Percentiles rank a stretch among this genome's conserved stretches.
These are phyloP conservation scores for Inonotus obliquus DNA, from an alignment of 1,284 basidiomycete genomes.

Conservation along the genomic window DNA sequence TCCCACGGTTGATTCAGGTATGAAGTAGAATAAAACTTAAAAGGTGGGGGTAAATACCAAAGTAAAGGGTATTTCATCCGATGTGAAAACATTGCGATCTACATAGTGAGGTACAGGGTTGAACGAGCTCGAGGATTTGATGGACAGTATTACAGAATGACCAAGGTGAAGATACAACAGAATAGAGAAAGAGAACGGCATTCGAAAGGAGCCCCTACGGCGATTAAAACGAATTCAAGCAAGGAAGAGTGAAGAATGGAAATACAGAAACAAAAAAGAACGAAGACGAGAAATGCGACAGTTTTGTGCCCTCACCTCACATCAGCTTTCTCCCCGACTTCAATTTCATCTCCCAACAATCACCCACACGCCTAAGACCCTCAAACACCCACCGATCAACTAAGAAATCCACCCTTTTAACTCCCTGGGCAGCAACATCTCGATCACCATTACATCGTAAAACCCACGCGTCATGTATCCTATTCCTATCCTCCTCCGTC, in stretches of 20 bases:
- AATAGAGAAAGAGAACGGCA: not conserved
- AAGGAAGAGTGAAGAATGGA: not conserved
- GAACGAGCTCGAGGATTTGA: not conserved
- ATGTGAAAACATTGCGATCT: not conserved
- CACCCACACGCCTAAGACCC: conserved; percentile 8
- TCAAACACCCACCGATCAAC: conserved; percentile 10
- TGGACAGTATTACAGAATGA: not conserved
- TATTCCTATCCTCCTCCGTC: conserved; percentile 12
- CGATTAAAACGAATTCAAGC: no score
- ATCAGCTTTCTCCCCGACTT: conserved; percentile 9
- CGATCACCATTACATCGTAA: not conserved
- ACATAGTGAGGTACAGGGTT: not conserved
- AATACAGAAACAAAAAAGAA: not conserved
- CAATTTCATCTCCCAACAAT: conserved; percentile 16
- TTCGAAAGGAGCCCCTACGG: no score
- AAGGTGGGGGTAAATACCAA: no score
- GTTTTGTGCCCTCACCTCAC: not conserved
- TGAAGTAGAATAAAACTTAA: no score
- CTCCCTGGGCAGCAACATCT: conserved; percentile 6
- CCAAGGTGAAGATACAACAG: not conserved
- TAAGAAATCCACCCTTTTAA: conserved; percentile 17
- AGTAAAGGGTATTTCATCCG: not conserved
- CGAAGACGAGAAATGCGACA: conserved; percentile 24
- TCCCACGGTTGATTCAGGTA: no score
- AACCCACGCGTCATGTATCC: conserved; percentile 10